Percentiles rank a stretch among this genome's conserved stretches.
Evolutionary conservation across 2,329 filamentous ascomycete genomes (phyloP).

Genomic region (Meredithiella fracta): DNA sequence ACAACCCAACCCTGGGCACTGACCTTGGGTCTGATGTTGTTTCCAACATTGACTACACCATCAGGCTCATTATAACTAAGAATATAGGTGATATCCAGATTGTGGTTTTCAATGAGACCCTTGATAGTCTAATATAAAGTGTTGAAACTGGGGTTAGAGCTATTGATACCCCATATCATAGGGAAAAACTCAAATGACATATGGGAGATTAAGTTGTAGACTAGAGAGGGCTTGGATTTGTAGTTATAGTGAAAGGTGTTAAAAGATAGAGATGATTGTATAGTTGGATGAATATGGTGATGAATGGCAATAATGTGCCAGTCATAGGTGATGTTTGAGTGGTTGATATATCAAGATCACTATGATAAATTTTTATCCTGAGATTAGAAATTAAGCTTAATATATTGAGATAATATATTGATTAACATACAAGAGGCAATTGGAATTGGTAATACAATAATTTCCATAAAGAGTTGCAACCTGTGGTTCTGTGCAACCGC

Average conservation of each 20-base stretch:
- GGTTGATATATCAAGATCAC: background rate
- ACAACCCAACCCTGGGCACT: slow-evolving; percentile 55
- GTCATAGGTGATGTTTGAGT: background rate
- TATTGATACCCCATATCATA: slow-evolving; percentile 16
- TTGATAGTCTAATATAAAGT: slow-evolving; percentile 46
- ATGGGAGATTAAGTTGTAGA: slow-evolving; percentile 32
- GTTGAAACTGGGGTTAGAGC: slow-evolving; percentile 30
- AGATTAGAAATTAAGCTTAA: too few species aligned
- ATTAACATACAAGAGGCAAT: too few species aligned
- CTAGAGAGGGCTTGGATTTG: slow-evolving; percentile 34
- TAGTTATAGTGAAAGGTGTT: slow-evolving; percentile 91
- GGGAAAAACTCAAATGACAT: slow-evolving; percentile 51
- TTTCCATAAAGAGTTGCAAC: too few species aligned
- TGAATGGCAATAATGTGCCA: slow-evolving; percentile 8
- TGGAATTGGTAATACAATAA: background rate
- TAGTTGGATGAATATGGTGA: too few species aligned
- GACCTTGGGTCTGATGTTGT: slow-evolving; percentile 37
- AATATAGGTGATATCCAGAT: slow-evolving; percentile 46
- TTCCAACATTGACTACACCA: slow-evolving; percentile 41
- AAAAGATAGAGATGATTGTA: too few species aligned
- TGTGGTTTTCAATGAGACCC: slow-evolving; percentile 31
- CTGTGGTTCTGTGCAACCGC: too few species aligned
- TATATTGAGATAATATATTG: too few species aligned
- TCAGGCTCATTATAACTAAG: slow-evolving; percentile 74
- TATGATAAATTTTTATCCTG: background rate